A percentile compares a stretch with the other conserved stretches of the same genome.
Conservation (phyloP, 495 filamentous ascomycete genomes). For the Xylaria intraflava region DNA sequence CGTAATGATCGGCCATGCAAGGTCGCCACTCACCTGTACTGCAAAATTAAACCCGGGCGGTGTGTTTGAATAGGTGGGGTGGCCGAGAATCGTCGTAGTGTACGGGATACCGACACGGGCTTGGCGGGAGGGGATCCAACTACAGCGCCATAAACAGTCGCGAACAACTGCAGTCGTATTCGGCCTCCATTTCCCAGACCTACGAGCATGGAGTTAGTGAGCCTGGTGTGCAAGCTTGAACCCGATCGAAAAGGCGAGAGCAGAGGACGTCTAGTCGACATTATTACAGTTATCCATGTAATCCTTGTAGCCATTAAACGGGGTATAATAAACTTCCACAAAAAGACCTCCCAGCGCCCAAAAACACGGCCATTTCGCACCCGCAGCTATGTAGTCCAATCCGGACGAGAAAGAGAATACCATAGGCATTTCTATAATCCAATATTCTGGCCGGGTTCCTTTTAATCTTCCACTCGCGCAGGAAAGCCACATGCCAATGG, state of each 20-base stretch:
- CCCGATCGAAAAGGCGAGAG: neutral
- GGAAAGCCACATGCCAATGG: neutral
- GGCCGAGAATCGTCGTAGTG: too few relatives aligned
- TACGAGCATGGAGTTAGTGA: too few relatives aligned
- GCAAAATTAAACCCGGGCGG: too few relatives aligned
- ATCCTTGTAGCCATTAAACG: conserved; percentile 1
- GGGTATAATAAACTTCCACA: conserved; percentile 9
- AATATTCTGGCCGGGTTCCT: neutral
- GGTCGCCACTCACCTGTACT: too few relatives aligned
- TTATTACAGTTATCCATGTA: neutral
- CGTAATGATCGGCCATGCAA: too few relatives aligned
- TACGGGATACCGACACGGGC: too few relatives aligned
- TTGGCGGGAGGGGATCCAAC: too few relatives aligned
- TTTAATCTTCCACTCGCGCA: neutral
- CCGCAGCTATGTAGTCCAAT: neutral
- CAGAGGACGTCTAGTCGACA: neutral
- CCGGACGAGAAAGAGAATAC: neutral
- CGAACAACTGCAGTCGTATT: too few relatives aligned
- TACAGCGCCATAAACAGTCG: too few relatives aligned
- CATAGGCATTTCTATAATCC: neutral
- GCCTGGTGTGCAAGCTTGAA: neutral
- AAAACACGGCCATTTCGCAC: neutral
- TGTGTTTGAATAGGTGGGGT: too few relatives aligned
- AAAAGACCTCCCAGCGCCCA: neutral
- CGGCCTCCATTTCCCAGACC: too few relatives aligned